These are phyloP conservation scores for Cadophora gregata DNA, from an alignment of 2,329 filamentous ascomycete species.

Conservation along the genomic window DNA sequence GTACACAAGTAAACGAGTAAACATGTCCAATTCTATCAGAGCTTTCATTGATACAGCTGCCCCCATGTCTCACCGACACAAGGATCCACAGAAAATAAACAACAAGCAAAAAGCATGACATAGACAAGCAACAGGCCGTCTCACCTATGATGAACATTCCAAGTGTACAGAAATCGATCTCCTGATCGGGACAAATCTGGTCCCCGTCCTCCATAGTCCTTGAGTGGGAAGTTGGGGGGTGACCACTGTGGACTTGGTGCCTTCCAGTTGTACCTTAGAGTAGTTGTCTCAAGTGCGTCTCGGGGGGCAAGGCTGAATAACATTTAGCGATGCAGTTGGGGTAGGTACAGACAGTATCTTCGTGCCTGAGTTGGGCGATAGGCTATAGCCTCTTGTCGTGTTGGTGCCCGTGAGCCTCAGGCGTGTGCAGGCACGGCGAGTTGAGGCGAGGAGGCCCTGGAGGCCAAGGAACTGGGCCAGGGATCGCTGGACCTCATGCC, in stretches of 20 bases:
- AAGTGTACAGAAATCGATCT: constrained; percentile 70
- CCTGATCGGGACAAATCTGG: constrained; percentile 43
- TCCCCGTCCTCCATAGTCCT: constrained; percentile 40
- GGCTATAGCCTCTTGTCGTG: neutral
- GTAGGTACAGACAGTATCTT: no score
- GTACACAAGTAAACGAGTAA: no score
- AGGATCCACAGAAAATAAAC: constrained; percentile 11
- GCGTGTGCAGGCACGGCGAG: neutral
- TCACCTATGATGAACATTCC: constrained; percentile 78
- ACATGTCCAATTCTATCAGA: neutral
- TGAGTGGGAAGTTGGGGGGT: constrained; percentile 23
- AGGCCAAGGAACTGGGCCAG: neutral
- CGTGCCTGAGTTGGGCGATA: no score
- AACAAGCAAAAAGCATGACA: constrained; percentile 16
- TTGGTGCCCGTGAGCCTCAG: neutral
- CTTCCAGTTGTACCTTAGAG: no score
- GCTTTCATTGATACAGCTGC: neutral
- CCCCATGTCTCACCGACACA: constrained; percentile 1
- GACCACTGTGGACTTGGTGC: constrained; percentile 1
- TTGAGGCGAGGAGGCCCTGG: no score
- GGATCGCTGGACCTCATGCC: constrained; percentile 11
- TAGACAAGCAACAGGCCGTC: constrained; percentile 33
- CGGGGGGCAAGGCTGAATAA: constrained; percentile 26
- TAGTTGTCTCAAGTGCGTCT: constrained; percentile 25
- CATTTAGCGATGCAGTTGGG: constrained; percentile 9